Base-by-base conservation (phyloP, 139 green algal species). In the Micractinium sp. region DNA sequence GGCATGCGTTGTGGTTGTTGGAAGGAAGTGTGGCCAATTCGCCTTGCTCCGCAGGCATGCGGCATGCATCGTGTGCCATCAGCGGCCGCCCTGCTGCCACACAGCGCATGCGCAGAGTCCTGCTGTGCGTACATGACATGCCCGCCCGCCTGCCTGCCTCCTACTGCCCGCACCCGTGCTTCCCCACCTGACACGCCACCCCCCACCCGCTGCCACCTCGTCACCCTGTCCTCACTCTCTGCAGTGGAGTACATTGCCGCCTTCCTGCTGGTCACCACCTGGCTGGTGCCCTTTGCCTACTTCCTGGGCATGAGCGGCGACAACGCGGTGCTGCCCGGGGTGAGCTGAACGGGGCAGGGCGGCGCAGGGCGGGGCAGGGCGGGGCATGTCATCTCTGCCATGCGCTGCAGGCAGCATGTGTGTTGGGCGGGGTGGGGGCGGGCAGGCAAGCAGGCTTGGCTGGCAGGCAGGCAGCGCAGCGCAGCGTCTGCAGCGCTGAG, bases 161-260 rank as follows among this genome's bases (percentile, higher is more conserved):
- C 31, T n/a, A n/a, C 29, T 31, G 71, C 71, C 31, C 31, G 71
- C n/a, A n/a, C n/a, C n/a, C n/a, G n/a, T n/a, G n/a, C n/a, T n/a
- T n/a, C n/a, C n/a, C n/a, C n/a, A n/a, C n/a, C n/a, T n/a, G n/a
- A n/a, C n/a, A n/a, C n/a, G n/a, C 27, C 79, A 36, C 15, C 15
- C 79, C 41, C 79, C 13, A 41, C 2, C 25, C 79, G 3, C 27
- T 22, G 20, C 35, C 75, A 53, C 12, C 9, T 19, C 7, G 35
- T 69, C 27, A 19, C 39, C 12, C 39, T 83, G 18, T 20, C 29
- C 35, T 31, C 36, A 3, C 53, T 41, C 27, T 71, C 66, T 79
- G 83, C 83, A 87, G 83, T 90, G 36, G 92, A 94, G 61, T 94
- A 94, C 85, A 94, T 94, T 67, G 86, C 87, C 39, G 89, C 89